Conservation (phyloP, 352 stramenopile genomes). For the Plasmopara viticola region DNA sequence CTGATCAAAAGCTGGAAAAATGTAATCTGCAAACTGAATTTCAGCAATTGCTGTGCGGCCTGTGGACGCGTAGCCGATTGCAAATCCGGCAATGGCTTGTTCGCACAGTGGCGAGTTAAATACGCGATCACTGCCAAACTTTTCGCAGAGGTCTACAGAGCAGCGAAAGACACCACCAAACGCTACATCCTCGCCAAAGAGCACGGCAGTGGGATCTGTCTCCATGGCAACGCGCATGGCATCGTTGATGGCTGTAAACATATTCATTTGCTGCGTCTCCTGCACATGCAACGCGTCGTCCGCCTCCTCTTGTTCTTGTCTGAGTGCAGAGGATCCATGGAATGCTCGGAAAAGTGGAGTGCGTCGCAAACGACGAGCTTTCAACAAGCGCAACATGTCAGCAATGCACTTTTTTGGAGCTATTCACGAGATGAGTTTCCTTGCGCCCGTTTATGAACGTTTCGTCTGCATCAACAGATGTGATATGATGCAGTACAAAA, state of each 20-base stretch:
- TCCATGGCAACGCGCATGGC: slow-evolving; percentile 85
- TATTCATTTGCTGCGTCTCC: slow-evolving; percentile 83
- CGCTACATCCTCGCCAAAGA: slow-evolving; percentile 98
- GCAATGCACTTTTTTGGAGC: slow-evolving; percentile 1
- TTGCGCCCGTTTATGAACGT: slow-evolving; percentile 3
- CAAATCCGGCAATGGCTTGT: slow-evolving; percentile 93
- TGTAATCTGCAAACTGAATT: slow-evolving; percentile 98
- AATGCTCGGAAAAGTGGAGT: slow-evolving; percentile 3
- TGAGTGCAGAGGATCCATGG: slow-evolving; percentile 8
- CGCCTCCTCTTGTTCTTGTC: slow-evolving; percentile 16
- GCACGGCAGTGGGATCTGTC: slow-evolving; percentile 85
- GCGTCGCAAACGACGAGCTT: slow-evolving; percentile 2
- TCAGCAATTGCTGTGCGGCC: slow-evolving; percentile 96
- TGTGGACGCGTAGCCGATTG: slow-evolving; percentile 95
- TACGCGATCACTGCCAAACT: slow-evolving; percentile 92
- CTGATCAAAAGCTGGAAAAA: slow-evolving; percentile 95
- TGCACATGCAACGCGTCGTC: slow-evolving; percentile 19
- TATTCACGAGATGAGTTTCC: slow-evolving; percentile 10
- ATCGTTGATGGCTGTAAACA: slow-evolving; percentile 92
- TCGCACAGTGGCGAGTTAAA: slow-evolving; percentile 97
- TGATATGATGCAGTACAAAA: slow-evolving; percentile 17
- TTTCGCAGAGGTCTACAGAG: slow-evolving; percentile 88
- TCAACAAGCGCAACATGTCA: too few relatives aligned
- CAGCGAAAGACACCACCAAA: slow-evolving; percentile 99
- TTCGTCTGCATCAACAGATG: slow-evolving; percentile 24